Evolutionary conservation across 2,329 filamentous ascomycete genomes (phyloP), one percentile per base, ranked within the genome.

Genomic region (Scopulariopsis brevicaulis): DNA sequence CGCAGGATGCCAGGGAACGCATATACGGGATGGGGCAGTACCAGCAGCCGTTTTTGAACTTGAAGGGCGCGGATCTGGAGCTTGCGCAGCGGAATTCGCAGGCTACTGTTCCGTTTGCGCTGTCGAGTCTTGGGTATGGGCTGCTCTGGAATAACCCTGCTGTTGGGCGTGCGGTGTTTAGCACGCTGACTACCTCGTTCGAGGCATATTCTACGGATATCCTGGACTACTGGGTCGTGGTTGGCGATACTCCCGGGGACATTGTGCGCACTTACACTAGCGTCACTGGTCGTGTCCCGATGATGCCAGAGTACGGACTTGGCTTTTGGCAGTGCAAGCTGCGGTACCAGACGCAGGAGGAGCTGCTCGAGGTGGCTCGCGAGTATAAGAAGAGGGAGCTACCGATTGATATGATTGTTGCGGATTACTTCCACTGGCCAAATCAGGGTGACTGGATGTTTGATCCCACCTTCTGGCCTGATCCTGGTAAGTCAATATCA

Each of bases 11-110:
- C 0, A 70, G 78, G 20, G 84, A 87, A 65, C 81, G 78, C 64
- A 79, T 87, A n/a, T 87, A 77, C 63, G 84, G 84, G 22, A 86
- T 86, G 83, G 84, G 84, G 0, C 84, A 87, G 67, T 86, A 87
- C 60, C 84, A 87, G 63, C 83, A 87, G 62, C 79, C 81, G 0
- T 76, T 73, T 56, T 70, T 87, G n/a, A 75, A 86, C 64, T 72
- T 86, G 54, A 86, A 86, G 62, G 84, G 84, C 0, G 65, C 73
- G 0, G 82, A 86, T 59, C 67, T 86, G 1, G 84, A 87, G 64
- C 74, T 87, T 2, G 83, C 84, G 0, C 84, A 87, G 43, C 77
- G 83, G 1, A 87, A 87, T 64, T 85, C 82, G 0, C 84, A 87
- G 66, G 83, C 83, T 4, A 83, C 77, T 55, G 77, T 87, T 0